These are phyloP conservation scores for Macroventuria anomochaeta DNA, from an alignment of 2,329 filamentous ascomycete species.

Conservation along the genomic window DNA sequence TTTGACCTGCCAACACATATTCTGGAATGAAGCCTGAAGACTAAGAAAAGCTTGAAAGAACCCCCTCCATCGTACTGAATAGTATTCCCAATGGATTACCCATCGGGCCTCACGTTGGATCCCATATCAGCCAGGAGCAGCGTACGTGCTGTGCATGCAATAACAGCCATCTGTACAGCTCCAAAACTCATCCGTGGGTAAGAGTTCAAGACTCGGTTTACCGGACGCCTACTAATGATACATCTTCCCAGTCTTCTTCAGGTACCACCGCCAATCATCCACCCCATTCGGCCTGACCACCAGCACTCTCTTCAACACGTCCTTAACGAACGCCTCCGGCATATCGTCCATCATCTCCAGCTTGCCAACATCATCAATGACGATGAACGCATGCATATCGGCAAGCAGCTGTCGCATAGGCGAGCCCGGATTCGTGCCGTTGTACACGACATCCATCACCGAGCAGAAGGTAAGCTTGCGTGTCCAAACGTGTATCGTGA, in stretches of 20 bases:
- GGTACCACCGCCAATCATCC: neutral
- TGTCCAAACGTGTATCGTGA: neutral
- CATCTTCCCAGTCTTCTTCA: neutral
- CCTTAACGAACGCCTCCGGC: neutral
- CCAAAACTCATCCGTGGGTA: no score
- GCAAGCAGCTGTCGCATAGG: neutral
- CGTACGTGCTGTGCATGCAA: no score
- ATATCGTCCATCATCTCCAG: neutral
- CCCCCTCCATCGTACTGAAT: no score
- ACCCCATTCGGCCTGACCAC: neutral
- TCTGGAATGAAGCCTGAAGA: no score
- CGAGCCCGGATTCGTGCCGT: neutral
- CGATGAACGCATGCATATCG: neutral
- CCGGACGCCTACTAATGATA: no score
- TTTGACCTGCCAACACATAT: no score
- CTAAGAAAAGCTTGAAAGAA: no score
- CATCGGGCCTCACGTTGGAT: no score
- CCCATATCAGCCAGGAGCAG: no score
- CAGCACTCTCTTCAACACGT: neutral
- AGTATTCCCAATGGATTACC: no score
- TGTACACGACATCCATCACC: neutral
- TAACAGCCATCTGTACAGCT: no score
- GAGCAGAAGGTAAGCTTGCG: neutral
- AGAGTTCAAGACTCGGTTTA: no score
- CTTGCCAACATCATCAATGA: neutral